phyloP scores from a whole-genome alignment of 495 filamentous ascomycete species.

The Talaromyces adpressus region DNA sequence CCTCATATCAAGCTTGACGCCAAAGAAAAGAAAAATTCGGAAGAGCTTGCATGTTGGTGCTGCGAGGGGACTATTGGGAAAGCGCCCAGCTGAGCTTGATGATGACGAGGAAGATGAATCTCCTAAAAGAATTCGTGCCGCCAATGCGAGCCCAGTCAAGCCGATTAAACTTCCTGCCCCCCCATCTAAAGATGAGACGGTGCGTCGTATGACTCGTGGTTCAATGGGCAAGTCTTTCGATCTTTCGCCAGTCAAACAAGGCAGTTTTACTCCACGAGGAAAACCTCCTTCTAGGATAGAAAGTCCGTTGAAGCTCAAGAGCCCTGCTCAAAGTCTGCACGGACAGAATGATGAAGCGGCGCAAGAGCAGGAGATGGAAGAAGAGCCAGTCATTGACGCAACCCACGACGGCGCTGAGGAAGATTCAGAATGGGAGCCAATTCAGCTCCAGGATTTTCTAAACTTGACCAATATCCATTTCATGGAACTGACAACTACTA shows the following conservation, averaged over 20 bases:
- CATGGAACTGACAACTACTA: constrained; percentile 91
- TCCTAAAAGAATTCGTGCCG: constrained; percentile 63
- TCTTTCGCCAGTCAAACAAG: constrained; percentile 6
- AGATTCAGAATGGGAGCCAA: constrained; percentile 50
- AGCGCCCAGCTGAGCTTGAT: constrained; percentile 66
- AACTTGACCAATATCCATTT: constrained; percentile 95
- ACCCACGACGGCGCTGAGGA: constrained; percentile 12
- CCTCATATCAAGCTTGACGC: constrained; percentile 70
- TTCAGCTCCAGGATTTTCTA: constrained; percentile 86
- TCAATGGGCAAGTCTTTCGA: constrained; percentile 1
- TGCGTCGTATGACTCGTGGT: constrained; percentile 40
- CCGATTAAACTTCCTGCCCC: constrained; percentile 61
- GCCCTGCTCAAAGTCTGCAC: constrained; percentile 14
- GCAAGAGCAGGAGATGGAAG: constrained; percentile 14
- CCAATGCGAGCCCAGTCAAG: constrained; percentile 71
- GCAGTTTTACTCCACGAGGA: constrained; percentile 6
- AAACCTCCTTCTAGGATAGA: background rate
- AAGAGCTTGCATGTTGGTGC: constrained; percentile 75
- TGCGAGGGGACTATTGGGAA: constrained; percentile 67
- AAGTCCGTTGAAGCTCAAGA: constrained; percentile 12
- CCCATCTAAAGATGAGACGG: constrained; percentile 54
- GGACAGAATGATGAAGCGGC: constrained; percentile 1
- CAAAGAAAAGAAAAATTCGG: constrained; percentile 64
- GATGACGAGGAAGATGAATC: constrained; percentile 56
- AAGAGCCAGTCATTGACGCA: constrained; percentile 16